Percentiles rank a stretch among this genome's conserved stretches.
phyloP scores from a whole-genome alignment of 768 basidiomycete genomes.

The Holtermannia corniformis region DNA sequence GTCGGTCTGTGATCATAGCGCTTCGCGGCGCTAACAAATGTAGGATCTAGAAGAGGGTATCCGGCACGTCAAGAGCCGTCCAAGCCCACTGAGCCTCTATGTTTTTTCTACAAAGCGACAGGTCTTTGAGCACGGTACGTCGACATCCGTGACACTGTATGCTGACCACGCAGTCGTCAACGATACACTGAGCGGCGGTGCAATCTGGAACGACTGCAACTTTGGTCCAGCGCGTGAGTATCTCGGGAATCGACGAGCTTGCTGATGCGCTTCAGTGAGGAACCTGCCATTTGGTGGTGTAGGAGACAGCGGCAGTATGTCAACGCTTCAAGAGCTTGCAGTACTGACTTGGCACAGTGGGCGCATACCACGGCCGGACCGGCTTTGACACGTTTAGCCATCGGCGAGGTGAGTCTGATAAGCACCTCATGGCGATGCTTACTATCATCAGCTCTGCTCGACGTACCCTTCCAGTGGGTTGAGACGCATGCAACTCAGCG shows the following conservation, averaged over 20 bases:
- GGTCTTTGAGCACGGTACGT: constrained; percentile 34
- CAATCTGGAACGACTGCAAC: constrained; percentile 38
- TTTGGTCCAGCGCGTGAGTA: constrained; percentile 21
- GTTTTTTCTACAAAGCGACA: constrained; percentile 28
- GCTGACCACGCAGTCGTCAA: constrained; percentile 22
- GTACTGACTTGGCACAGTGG: constrained; percentile 11
- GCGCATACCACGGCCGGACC: constrained; percentile 34
- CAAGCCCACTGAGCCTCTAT: constrained; percentile 37
- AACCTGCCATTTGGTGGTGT: constrained; percentile 39
- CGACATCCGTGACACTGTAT: too few relatives aligned
- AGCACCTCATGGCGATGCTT: too few relatives aligned
- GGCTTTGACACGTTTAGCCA: constrained; percentile 38
- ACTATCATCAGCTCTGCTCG: constrained; percentile 7
- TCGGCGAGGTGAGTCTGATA: constrained; percentile 23
- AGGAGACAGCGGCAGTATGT: constrained; percentile 39
- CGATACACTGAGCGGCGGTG: constrained; percentile 34
- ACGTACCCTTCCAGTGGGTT: constrained; percentile 6
- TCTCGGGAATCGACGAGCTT: background rate
- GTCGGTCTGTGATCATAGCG: constrained; percentile 14
- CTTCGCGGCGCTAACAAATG: background rate
- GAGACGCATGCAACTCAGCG: background rate
- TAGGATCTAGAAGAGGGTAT: constrained; percentile 38
- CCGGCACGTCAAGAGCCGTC: constrained; percentile 30
- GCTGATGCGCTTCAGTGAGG: constrained; percentile 7
- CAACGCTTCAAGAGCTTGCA: background rate